Evolutionary conservation across 2,329 filamentous ascomycete genomes (phyloP).

Genomic region (Aspergillus floridensis): DNA sequence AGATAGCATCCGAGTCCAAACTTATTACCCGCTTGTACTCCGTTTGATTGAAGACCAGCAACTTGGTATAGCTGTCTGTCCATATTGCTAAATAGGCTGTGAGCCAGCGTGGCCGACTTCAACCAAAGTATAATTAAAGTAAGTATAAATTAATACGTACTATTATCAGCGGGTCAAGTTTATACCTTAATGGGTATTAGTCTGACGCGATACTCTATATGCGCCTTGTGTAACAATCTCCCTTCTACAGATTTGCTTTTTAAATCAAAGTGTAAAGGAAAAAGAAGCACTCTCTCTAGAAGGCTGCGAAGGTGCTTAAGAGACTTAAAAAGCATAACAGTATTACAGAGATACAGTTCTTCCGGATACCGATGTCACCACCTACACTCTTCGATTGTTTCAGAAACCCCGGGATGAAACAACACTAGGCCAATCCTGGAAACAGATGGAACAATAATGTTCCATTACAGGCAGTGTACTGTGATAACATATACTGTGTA

Average conservation of each 20-base stretch:
- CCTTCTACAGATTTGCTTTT: background rate
- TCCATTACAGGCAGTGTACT: too few species aligned
- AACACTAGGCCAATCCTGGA: too few species aligned
- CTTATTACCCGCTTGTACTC: conserved; percentile 56
- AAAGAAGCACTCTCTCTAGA: too few species aligned
- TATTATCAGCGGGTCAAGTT: background rate
- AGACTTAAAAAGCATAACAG: too few species aligned
- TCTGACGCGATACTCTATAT: background rate
- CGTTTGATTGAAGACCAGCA: conserved; percentile 64
- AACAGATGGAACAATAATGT: too few species aligned
- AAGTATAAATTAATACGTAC: too few species aligned
- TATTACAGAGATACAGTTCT: background rate
- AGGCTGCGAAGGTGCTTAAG: too few species aligned
- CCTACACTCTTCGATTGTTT: background rate
- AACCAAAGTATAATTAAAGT: too few species aligned
- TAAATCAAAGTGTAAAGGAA: background rate
- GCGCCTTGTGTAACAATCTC: background rate
- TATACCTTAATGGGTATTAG: background rate
- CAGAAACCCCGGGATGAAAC: background rate
- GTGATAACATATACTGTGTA: too few species aligned
- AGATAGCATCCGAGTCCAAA: conserved; percentile 61
- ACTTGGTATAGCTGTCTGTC: conserved; percentile 63
- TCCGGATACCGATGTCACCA: background rate
- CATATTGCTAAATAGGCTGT: conserved; percentile 47
- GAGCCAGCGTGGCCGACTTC: background rate